A percentile compares a stretch with the other conserved stretches of the same genome.
These are phyloP conservation scores for Lepraria neglecta DNA, from an alignment of 495 filamentous ascomycete genomes.

Conservation along the genomic window DNA sequence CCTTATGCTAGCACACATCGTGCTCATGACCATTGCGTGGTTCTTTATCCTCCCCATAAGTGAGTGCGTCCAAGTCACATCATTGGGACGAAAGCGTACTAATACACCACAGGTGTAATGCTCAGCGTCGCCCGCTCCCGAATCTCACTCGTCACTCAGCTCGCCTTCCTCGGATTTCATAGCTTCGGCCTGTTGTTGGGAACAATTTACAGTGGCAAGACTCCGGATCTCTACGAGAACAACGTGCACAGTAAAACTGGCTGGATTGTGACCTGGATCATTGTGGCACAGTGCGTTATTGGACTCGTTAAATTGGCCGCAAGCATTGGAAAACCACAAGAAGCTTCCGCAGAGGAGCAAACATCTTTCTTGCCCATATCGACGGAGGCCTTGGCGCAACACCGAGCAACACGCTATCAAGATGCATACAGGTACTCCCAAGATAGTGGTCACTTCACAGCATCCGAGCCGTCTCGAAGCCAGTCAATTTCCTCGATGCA, in stretches of 20 bases:
- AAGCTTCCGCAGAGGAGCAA: slow-evolving; percentile 33
- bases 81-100: background rate
- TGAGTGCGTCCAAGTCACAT: slow-evolving; percentile 36
- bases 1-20: slow-evolving; percentile 71
- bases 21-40: slow-evolving; percentile 75
- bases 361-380: slow-evolving; percentile 62
- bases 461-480: slow-evolving; percentile 61
- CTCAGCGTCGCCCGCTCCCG: slow-evolving; percentile 76
- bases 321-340: slow-evolving; percentile 33
- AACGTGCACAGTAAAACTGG: slow-evolving; percentile 87
- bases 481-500: slow-evolving; percentile 56
- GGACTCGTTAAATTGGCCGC: slow-evolving; percentile 54
- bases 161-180: slow-evolving; percentile 68
- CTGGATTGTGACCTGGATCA: slow-evolving; percentile 73
- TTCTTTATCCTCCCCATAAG: slow-evolving; percentile 75
- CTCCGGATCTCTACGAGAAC: slow-evolving; percentile 81
- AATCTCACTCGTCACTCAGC: slow-evolving; percentile 64
- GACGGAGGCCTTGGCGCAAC: slow-evolving; percentile 58
- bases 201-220: slow-evolving; percentile 71
- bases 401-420: slow-evolving; percentile 44
- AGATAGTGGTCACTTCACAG: slow-evolving; percentile 87
- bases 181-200: slow-evolving; percentile 63
- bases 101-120: slow-evolving; percentile 61
- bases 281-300: slow-evolving; percentile 61
- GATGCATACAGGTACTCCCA: slow-evolving; percentile 62